Evolutionary conservation across 2,329 filamentous ascomycete species (phyloP).

Genomic region (Periconia digitata): DNA sequence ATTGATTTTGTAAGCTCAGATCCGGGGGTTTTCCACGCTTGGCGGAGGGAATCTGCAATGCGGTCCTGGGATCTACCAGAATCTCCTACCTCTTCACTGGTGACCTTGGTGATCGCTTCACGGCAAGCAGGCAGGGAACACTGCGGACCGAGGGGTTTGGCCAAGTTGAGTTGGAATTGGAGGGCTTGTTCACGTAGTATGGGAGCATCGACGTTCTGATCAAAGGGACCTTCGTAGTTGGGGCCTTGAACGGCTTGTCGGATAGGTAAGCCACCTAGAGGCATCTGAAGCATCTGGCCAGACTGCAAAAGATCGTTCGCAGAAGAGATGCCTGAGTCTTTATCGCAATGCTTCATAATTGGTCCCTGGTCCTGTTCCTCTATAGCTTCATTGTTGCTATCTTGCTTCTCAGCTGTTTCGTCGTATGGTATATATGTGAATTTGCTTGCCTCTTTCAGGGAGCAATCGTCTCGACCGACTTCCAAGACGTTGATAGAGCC

Average conservation of each 20-base stretch:
- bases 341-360: not conserved
- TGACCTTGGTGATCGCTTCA: slow-evolving; percentile 33
- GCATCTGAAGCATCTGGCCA: slow-evolving; percentile 36
- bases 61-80: slow-evolving; percentile 44
- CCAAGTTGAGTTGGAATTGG: slow-evolving; percentile 36
- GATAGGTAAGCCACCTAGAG: slow-evolving; percentile 47
- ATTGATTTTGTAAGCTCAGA: slow-evolving; percentile 6
- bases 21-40: slow-evolving; percentile 23
- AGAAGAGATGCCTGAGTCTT: slow-evolving; percentile 27
- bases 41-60: slow-evolving; percentile 43
- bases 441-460: slow-evolving; percentile 28
- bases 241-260: slow-evolving; percentile 50
- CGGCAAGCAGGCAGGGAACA: slow-evolving; percentile 31
- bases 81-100: slow-evolving; percentile 43
- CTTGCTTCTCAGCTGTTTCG: slow-evolving; percentile 3
- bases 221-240: slow-evolving; percentile 45
- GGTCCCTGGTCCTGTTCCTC: not conserved
- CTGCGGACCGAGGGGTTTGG: slow-evolving; percentile 14
- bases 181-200: slow-evolving; percentile 30
- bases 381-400: not conserved
- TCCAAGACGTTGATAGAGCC: slow-evolving; percentile 57
- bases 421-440: slow-evolving; percentile 33
- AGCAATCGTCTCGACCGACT: slow-evolving; percentile 39
- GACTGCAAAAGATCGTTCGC: slow-evolving; percentile 32
- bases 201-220: slow-evolving; percentile 25